Percentiles rank a stretch among this genome's conserved stretches.
Evolutionary conservation across 2,329 filamentous ascomycete species (phyloP).

Genomic region (Alternaria sp.): DNA sequence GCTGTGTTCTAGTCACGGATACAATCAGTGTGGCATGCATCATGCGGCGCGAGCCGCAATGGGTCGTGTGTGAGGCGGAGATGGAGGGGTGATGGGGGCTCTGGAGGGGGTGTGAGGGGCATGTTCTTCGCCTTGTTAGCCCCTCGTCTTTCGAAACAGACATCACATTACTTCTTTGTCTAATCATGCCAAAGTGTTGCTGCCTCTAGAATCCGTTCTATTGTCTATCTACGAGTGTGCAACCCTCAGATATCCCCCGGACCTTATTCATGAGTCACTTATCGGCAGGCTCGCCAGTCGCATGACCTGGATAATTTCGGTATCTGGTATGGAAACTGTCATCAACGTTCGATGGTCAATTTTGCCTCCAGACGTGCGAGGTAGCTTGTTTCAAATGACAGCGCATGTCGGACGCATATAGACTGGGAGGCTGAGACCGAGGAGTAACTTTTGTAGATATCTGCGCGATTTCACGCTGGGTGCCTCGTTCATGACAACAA

Average conservation of each 20-base stretch:
- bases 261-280: constrained; percentile 5
- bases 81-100: constrained; percentile 9
- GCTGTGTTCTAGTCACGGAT: constrained; percentile 13
- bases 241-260: background rate
- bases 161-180: constrained; percentile 19
- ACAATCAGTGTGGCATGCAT: constrained; percentile 14
- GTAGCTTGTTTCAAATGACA: background rate
- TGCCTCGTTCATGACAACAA: background rate
- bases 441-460: background rate
- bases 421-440: background rate
- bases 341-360: background rate
- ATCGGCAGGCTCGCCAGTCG: background rate
- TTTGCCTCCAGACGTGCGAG: background rate
- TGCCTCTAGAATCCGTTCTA: background rate
- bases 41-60: constrained; percentile 28
- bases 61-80: constrained; percentile 15
- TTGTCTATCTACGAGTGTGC: background rate
- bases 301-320: constrained; percentile 2
- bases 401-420: constrained; percentile 7
- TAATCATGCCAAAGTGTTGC: constrained; percentile 9
- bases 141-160: constrained; percentile 20
- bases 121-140: constrained; percentile 10
- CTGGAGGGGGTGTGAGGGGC: constrained; percentile 1
- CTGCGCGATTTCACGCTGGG: background rate
- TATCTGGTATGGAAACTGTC: background rate